A percentile compares a stretch with the other conserved stretches of the same genome.
phyloP scores from a whole-genome alignment of 139 green algal genomes.

The Chlorella sp. region DNA sequence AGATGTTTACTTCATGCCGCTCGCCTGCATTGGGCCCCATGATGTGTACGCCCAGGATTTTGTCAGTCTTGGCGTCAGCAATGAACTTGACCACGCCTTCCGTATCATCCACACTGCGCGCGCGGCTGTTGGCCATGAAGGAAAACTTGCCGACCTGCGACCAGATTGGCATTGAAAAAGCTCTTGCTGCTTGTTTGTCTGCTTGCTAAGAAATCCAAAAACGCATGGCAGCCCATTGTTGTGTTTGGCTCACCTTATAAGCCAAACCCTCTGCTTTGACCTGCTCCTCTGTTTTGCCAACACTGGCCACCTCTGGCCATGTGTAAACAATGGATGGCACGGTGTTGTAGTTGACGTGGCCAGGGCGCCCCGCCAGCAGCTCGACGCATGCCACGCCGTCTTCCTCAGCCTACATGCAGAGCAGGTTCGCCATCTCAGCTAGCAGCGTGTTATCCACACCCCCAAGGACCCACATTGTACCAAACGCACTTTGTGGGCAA shows the following conservation, averaged over 20 bases:
- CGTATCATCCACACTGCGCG: constrained; percentile 86
- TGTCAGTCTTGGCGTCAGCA: constrained; percentile 53
- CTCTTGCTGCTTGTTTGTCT: too few relatives aligned
- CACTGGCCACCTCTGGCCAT: constrained; percentile 86
- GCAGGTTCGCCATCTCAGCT: too few relatives aligned
- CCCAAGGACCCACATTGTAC: neutral
- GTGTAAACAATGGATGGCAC: constrained; percentile 99
- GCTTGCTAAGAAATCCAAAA: neutral
- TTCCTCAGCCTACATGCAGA: constrained; percentile 86
- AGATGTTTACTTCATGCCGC: constrained; percentile 13
- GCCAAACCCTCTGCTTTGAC: constrained; percentile 73
- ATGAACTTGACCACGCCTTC: constrained; percentile 97
- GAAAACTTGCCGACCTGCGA: constrained; percentile 90
- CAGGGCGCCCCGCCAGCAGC: constrained; percentile 87
- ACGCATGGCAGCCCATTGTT: neutral
- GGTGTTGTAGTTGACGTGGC: constrained; percentile 98
- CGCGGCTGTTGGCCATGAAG: constrained; percentile 97
- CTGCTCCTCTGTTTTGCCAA: constrained; percentile 89
- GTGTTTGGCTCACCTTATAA: constrained; percentile 63
- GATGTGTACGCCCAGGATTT: constrained; percentile 97
- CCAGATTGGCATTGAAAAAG: neutral
- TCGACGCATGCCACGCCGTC: constrained; percentile 97
- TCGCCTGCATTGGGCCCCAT: constrained; percentile 93
- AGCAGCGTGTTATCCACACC: too few relatives aligned
- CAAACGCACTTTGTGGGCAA: constrained; percentile 91